Evolutionary conservation across 768 basidiomycete genomes (phyloP).

Genomic region (Lentinula guzmanii): DNA sequence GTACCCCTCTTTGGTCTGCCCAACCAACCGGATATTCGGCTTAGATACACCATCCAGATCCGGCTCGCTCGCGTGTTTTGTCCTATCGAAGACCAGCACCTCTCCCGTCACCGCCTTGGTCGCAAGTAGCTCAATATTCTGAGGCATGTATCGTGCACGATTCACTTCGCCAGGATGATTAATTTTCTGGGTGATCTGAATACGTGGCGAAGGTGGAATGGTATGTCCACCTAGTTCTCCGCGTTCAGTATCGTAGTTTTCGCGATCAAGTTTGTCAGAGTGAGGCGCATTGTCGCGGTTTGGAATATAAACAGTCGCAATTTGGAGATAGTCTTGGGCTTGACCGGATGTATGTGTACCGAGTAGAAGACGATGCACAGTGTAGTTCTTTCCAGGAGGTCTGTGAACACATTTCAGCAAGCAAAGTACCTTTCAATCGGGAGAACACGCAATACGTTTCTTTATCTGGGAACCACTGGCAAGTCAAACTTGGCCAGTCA

Average conservation of each 20-base stretch:
- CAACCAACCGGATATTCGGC: conserved; percentile 87
- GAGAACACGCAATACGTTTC: conserved; percentile 53
- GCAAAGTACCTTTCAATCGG: not conserved
- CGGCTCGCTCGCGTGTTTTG: conserved; percentile 93
- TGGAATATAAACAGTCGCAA: conserved; percentile 90
- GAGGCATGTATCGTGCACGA: conserved; percentile 97
- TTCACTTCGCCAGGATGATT: conserved; percentile 96
- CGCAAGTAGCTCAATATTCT: conserved; percentile 95
- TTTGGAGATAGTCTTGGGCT: conserved; percentile 91
- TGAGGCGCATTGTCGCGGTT: conserved; percentile 66
- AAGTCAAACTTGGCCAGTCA: conserved; percentile 96
- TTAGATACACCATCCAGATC: conserved; percentile 78
- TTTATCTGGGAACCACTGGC: conserved; percentile 98
- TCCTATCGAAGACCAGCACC: conserved; percentile 92
- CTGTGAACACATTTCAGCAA: conserved; percentile 31
- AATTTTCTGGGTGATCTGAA: conserved; percentile 89
- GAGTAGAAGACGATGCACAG: conserved; percentile 87
- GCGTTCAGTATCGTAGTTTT: conserved; percentile 85
- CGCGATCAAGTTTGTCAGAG: conserved; percentile 71
- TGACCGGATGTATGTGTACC: conserved; percentile 97
- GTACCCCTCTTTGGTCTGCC: conserved; percentile 91
- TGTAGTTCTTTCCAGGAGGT: conserved; percentile 89
- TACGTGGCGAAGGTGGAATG: conserved; percentile 76
- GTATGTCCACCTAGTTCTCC: conserved; percentile 94
- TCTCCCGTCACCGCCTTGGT: conserved; percentile 91